A percentile compares a stretch with the other conserved stretches of the same genome.
These are phyloP conservation scores for Triticum turgidum DNA, from an alignment of 176 grass and related monocot species.

Conservation along the genomic window DNA sequence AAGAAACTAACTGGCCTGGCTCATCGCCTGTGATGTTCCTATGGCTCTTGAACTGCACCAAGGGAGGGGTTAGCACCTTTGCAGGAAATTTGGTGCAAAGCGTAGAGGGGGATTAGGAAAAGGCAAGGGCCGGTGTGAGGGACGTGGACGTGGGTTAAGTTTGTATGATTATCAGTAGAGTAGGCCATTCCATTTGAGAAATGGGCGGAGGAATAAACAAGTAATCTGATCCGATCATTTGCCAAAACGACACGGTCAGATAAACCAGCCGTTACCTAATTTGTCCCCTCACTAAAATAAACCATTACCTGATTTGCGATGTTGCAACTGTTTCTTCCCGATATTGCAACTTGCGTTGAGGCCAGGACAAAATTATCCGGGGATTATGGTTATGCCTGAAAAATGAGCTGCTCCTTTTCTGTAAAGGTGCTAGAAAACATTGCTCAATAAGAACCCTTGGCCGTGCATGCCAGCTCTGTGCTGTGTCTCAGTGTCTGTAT, in stretches of 20 bases:
- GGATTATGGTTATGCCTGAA: not conserved
- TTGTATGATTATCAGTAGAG: not conserved
- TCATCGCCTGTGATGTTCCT: constrained; percentile 24
- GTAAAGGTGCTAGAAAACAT: not conserved
- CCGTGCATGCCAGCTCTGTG: no score
- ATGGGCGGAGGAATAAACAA: constrained; percentile 28
- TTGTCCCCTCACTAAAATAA: not conserved
- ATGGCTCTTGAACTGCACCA: constrained; percentile 54
- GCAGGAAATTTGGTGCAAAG: constrained; percentile 36
- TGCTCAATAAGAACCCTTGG: no score
- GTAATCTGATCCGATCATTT: not conserved
- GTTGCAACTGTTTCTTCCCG: not conserved
- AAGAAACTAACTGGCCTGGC: constrained; percentile 14
- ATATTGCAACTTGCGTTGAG: constrained; percentile 17
- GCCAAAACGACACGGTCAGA: not conserved
- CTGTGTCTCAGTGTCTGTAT: no score
- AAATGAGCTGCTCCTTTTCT: not conserved
- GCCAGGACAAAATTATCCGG: not conserved
- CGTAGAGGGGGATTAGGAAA: not conserved
- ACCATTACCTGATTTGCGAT: not conserved
- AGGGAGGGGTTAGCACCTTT: constrained; percentile 43
- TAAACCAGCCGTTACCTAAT: not conserved
- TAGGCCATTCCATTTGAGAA: constrained; percentile 31
- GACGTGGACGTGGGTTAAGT: constrained; percentile 36
- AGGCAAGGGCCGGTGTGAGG: constrained; percentile 24